A percentile compares a stretch with the other conserved stretches of the same genome.
phyloP scores from a whole-genome alignment of 768 basidiomycete species.

The Amanita rubescens region DNA sequence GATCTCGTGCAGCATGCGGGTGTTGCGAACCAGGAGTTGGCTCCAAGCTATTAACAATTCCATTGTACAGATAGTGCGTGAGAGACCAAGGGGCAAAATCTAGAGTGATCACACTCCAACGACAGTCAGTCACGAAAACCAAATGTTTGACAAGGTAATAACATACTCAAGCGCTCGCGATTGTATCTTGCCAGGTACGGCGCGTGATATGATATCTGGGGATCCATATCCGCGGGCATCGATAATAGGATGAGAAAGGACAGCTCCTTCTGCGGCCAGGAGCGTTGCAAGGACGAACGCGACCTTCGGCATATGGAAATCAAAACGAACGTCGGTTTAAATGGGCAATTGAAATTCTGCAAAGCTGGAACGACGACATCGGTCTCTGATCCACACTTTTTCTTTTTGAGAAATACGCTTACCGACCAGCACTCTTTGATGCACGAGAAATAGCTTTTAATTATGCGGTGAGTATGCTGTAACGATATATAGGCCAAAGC shows the following conservation, averaged over 20 bases:
- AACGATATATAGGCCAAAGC: neutral
- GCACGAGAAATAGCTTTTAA: too few relatives aligned
- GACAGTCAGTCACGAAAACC: neutral
- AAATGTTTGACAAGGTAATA: neutral
- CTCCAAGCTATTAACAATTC: neutral
- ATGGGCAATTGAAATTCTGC: neutral
- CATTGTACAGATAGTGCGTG: neutral
- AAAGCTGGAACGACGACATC: neutral
- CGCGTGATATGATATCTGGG: neutral
- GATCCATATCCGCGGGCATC: neutral
- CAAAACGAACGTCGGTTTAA: too few relatives aligned
- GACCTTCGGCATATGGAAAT: neutral
- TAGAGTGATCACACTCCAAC: neutral
- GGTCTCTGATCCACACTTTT: neutral
- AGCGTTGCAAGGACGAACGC: neutral
- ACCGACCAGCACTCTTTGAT: conserved; percentile 1
- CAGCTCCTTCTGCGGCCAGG: neutral
- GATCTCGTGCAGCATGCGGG: too few relatives aligned
- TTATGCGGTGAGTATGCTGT: too few relatives aligned
- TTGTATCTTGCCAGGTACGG: neutral
- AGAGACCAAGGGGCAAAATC: too few relatives aligned
- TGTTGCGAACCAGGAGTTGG: too few relatives aligned
- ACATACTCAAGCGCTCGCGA: neutral
- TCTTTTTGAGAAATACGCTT: neutral
- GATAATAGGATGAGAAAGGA: neutral